Evolutionary conservation across 2,329 filamentous ascomycete species (phyloP), one percentile per base, ranked within the genome.

Genomic region (Arachnopeziza araneosa): DNA sequence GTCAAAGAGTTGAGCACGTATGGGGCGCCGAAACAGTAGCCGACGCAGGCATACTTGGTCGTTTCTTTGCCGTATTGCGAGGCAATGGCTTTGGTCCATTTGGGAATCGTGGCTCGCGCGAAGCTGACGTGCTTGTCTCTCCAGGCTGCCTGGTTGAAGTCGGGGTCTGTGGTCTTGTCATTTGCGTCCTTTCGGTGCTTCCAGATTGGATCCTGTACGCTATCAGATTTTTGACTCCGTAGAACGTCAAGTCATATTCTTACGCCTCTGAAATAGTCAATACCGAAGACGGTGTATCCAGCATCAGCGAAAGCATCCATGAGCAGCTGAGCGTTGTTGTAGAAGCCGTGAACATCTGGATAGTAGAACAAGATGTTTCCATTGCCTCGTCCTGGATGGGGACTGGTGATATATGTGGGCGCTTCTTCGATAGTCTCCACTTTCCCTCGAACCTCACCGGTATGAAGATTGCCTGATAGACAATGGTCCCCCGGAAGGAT

Each of bases 121-220:
- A 77, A 80, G 2, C 66, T 64, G 17, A 66, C 71, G 60, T 82
- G 76, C 68, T 80, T 80, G 30, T 61, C 57, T 59, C 77, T 77
- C 79, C 79, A 82, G 6, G 77, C 79, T 32, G 75, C 75, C 23
- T 74, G 77, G 66, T 81, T 78, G 59, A 82, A 82, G 26, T 67
- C 72, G 1, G 73, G 71, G 22, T 75, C 68, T 17, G 63, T 68
- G 24, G 62, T 68, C 32, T 64, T 67, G 32, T 74, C 70, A 50
- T 72, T 59, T 24, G 69, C 60, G 57, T 69, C 57, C 63, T 61
- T 68, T 24, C 74, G 68, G 59, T 80, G 74, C 50, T 77, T 78
- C 66, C 70, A 76, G 3, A 79, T 71, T 0, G 77, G 74, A 65
- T 80, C 77, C 75, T 78, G 59, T 24, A 44, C 26, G 19, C 49